Conservation (phyloP, 2,329 filamentous ascomycete species). For the Trichoderma simmonsii region DNA sequence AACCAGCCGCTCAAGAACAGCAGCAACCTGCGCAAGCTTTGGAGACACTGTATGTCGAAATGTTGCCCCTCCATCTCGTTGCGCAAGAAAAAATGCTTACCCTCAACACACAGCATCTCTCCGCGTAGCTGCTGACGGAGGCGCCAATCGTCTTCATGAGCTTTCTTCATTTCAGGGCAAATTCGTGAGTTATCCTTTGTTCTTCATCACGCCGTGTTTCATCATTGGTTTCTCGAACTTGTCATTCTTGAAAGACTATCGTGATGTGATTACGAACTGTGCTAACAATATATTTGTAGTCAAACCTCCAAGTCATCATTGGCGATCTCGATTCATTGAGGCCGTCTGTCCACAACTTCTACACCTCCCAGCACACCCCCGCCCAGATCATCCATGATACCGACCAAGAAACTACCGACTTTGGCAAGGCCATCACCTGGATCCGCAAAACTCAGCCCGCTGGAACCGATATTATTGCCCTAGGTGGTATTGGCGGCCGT, state of each 20-base stretch:
- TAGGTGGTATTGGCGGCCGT: constrained; percentile 83
- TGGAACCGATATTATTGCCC: constrained; percentile 64
- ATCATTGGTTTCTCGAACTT: neutral
- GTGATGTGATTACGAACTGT: neutral
- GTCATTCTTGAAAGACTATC: neutral
- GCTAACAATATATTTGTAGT: constrained; percentile 31
- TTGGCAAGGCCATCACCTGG: constrained; percentile 73
- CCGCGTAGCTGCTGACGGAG: constrained; percentile 84
- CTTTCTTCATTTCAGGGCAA: constrained; percentile 42
- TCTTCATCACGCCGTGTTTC: neutral
- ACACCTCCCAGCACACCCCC: constrained; percentile 49
- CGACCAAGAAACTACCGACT: constrained; percentile 90
- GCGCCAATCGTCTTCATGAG: constrained; percentile 70
- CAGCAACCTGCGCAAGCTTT: constrained; percentile 46
- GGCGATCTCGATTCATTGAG: constrained; percentile 87
- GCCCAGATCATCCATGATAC: constrained; percentile 64
- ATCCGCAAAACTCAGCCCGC: constrained; percentile 41
- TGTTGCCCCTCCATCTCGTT: neutral
- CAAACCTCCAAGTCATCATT: constrained; percentile 69
- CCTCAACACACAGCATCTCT: constrained; percentile 50
- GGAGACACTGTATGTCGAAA: constrained; percentile 45
- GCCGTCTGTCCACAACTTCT: constrained; percentile 61
- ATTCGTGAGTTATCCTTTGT: constrained; percentile 34
- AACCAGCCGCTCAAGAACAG: constrained; percentile 50
- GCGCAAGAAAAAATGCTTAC: neutral